phyloP scores from a whole-genome alignment of 163 green algal species.

The Chlorella variabilis region DNA sequence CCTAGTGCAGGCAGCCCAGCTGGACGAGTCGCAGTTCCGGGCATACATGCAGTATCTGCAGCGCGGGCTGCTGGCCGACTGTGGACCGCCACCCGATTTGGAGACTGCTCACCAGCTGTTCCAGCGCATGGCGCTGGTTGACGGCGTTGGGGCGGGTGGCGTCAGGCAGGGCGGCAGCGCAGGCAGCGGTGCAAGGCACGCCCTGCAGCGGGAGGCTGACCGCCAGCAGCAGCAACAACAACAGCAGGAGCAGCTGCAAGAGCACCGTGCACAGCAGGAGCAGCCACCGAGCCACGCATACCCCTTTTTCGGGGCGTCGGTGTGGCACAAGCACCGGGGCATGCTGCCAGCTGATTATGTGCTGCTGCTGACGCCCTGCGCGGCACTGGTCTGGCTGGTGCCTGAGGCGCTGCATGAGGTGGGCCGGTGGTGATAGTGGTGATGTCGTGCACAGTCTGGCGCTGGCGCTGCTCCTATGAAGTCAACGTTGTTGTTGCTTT shows the following conservation, averaged over 20 bases:
- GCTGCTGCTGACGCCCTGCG: not conserved
- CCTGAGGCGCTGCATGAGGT: conserved; percentile 24
- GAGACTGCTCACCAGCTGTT: conserved; percentile 12
- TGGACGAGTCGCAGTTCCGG: not conserved
- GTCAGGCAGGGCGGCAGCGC: too few relatives aligned
- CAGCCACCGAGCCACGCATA: not conserved
- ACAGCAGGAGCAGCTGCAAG: not conserved
- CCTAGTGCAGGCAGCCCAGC: conserved; percentile 8
- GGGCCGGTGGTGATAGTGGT: too few relatives aligned
- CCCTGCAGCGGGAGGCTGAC: not conserved
- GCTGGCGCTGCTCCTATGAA: too few relatives aligned
- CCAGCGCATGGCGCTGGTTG: not conserved
- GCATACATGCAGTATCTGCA: conserved; percentile 28
- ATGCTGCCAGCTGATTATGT: conserved; percentile 29
- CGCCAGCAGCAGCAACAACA: not conserved
- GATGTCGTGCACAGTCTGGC: not conserved
- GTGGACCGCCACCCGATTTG: conserved; percentile 10
- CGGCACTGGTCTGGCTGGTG: conserved; percentile 14
- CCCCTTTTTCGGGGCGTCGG: conserved; percentile 8
- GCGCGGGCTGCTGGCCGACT: conserved; percentile 14
- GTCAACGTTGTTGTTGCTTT: not conserved
- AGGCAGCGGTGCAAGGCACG: not conserved
- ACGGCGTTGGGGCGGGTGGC: not conserved
- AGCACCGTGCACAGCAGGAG: not conserved
- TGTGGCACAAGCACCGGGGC: too few relatives aligned